Base-by-base conservation (phyloP, 345 rosid genomes). In the Gossypium australe region DNA sequence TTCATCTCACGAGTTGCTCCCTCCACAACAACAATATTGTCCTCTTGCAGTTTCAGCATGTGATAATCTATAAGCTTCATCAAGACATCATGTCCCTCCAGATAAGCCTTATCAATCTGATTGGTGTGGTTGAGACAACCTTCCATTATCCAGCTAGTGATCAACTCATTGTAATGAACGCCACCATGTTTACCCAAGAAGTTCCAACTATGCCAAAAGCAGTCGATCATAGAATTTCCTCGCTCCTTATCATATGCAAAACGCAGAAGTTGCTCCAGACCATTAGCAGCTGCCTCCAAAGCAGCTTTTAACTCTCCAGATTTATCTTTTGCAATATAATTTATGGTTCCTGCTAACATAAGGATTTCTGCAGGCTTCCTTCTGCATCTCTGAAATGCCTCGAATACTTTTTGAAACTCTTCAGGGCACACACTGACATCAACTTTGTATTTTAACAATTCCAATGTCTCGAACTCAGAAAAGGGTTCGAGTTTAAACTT, bases 121-220 rank as follows among this genome's bases (percentile, higher is more conserved):
- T 81, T 76, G 14, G 55, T 11, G 44, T 78, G 76, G 72, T 53
- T 84, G 63, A 89, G 85, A 64, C 63, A 83, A 45, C 94, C 91
- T 80, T 91, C 92, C 80, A 89, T 76, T 48, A 88, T 83, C 97
- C 90, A 89, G 14, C 87, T 82, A 8, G 85, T 67, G 73, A 88
- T 87, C 86, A 89, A 75, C 59, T 88, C 89, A 58, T 81, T 85
- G 77, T 77, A 86, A 77, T 87, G 82, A 64, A 85, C 80, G 20
- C 78, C 76, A 27, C 84, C 83, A 78, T 73, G 81, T 7, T 75
- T 77, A 58, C 38, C 11, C 66, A 81, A 83, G 72, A 86, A 82
- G 64, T 80, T 79, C 76, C 74, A 78, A 78, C 87, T 81, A 62
- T 88, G 85, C 86, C 90, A 87, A 64, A 77, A 88, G 76, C 93